These are phyloP conservation scores for Syzygium malaccense DNA, from an alignment of 441 rosid species.

Conservation along the genomic window DNA sequence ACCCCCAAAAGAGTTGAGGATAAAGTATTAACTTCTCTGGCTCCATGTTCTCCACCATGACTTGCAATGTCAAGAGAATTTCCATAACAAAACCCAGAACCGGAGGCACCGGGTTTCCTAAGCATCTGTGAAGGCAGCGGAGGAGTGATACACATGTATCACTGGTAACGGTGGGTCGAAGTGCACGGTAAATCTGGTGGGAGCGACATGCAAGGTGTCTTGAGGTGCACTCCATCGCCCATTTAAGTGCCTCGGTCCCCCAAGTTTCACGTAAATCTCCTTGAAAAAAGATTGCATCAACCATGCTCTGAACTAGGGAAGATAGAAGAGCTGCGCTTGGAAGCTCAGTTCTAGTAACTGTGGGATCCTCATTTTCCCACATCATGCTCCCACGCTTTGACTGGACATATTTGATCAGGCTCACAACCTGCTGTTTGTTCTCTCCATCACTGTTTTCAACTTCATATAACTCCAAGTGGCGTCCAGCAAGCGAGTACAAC, in stretches of 20 bases:
- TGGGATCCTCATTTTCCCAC: conserved; percentile 99
- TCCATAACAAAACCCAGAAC: conserved; percentile 97
- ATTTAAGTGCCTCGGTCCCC: conserved; percentile 97
- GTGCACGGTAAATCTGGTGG: conserved; percentile 97
- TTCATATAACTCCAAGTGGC: conserved; percentile 96
- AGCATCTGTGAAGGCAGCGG: conserved; percentile 95
- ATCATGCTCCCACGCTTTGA: conserved; percentile 99
- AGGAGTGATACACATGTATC: conserved; percentile 95
- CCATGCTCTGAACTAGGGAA: conserved; percentile 99
- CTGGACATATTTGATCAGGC: conserved; percentile 95
- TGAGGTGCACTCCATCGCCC: conserved; percentile 99
- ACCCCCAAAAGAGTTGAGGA: conserved; percentile 99
- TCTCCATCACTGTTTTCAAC: conserved; percentile 96
- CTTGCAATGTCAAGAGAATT: conserved; percentile 89
- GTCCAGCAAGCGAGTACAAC: conserved; percentile 94
- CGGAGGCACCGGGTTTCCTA: conserved; percentile 95
- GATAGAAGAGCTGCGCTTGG: conserved; percentile 98
- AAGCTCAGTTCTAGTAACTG: conserved; percentile 82
- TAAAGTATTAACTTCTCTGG: conserved; percentile 96
- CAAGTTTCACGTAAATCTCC: conserved; percentile 99
- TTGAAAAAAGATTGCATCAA: conserved; percentile 99
- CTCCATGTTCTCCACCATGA: conserved; percentile 99
- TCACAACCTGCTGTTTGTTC: conserved; percentile 95
- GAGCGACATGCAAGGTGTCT: conserved; percentile 99
- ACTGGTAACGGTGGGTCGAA: conserved; percentile 88